phyloP scores from a whole-genome alignment of 1,139 yeast species.

The Blastobotrys malaysiensis region DNA sequence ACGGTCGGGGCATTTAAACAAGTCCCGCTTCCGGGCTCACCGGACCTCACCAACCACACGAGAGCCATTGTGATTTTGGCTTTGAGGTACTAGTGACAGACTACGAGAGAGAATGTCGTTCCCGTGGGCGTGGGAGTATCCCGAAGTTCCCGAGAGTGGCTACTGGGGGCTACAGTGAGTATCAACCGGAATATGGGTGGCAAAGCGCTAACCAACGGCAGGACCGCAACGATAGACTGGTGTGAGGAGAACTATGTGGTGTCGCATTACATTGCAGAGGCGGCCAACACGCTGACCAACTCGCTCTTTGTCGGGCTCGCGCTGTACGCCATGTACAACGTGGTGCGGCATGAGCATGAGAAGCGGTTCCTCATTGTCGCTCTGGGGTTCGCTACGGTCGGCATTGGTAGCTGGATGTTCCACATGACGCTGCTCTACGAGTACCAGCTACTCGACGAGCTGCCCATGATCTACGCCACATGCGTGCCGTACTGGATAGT shows the following conservation, averaged over 20 bases:
- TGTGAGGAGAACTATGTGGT: slow-evolving; percentile 93
- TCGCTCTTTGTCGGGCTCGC: slow-evolving; percentile 65
- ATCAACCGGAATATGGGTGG: not conserved
- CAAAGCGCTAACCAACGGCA: slow-evolving; percentile 9
- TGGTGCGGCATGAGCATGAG: slow-evolving; percentile 57
- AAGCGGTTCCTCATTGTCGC: slow-evolving; percentile 64
- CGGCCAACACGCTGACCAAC: slow-evolving; percentile 76
- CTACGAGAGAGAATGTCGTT: slow-evolving; percentile 4
- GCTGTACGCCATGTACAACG: slow-evolving; percentile 56
- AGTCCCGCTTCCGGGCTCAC: not conserved
- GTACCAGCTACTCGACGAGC: slow-evolving; percentile 85
- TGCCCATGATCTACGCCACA: slow-evolving; percentile 97
- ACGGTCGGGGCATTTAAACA: not conserved
- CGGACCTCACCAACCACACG: not conserved
- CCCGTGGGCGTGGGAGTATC: slow-evolving; percentile 27
- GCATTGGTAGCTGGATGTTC: slow-evolving; percentile 89
- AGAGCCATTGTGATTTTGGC: not conserved
- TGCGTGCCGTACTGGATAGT: slow-evolving; percentile 92
- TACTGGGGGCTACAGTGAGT: slow-evolving; percentile 32
- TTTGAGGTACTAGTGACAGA: no score
- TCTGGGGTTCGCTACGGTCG: slow-evolving; percentile 79
- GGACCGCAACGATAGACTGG: slow-evolving; percentile 81
- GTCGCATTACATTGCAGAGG: slow-evolving; percentile 81
- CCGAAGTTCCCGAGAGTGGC: slow-evolving; percentile 27
- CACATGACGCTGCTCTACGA: slow-evolving; percentile 91